These are phyloP conservation scores for Rhizophlyctis rosea DNA, from an alignment of 192 early-diverging fungal genomes.

Conservation along the genomic window DNA sequence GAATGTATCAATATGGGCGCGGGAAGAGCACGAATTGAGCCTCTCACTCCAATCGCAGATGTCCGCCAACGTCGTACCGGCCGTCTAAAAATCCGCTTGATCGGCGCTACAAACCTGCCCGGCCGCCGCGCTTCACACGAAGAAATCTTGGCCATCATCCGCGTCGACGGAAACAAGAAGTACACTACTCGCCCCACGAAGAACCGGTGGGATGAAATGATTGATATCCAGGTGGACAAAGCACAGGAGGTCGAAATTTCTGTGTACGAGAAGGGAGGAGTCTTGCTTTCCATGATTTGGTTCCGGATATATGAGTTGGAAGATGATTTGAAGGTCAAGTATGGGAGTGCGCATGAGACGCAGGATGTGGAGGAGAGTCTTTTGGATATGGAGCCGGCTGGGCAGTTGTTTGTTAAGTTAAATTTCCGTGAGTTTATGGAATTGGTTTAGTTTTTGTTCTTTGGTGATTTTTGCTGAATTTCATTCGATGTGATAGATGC, in stretches of 20 bases:
- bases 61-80: constrained; percentile 36
- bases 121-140: constrained; percentile 53
- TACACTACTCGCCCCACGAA: constrained; percentile 69
- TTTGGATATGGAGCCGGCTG: constrained; percentile 92
- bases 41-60: constrained; percentile 15
- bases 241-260: constrained; percentile 88
- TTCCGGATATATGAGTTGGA: constrained; percentile 86
- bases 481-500: constrained; percentile 10
- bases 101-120: constrained; percentile 42
- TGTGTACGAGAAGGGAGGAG: constrained; percentile 59
- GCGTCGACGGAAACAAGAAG: constrained; percentile 70
- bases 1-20: too few relatives aligned
- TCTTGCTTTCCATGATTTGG: constrained; percentile 81
- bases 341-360: constrained; percentile 18
- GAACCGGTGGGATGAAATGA: constrained; percentile 70
- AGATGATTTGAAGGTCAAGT: constrained; percentile 63
- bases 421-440: constrained; percentile 68
- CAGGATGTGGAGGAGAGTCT: constrained; percentile 69
- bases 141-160: constrained; percentile 75
- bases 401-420: constrained; percentile 80
- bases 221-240: constrained; percentile 84
- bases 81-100: constrained; percentile 33
- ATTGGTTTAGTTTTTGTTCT: not conserved
- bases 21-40: not conserved
- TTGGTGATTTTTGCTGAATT: not conserved